phyloP scores from a whole-genome alignment of 1,284 basidiomycete genomes.

The Microbotryomycetes sp. region DNA sequence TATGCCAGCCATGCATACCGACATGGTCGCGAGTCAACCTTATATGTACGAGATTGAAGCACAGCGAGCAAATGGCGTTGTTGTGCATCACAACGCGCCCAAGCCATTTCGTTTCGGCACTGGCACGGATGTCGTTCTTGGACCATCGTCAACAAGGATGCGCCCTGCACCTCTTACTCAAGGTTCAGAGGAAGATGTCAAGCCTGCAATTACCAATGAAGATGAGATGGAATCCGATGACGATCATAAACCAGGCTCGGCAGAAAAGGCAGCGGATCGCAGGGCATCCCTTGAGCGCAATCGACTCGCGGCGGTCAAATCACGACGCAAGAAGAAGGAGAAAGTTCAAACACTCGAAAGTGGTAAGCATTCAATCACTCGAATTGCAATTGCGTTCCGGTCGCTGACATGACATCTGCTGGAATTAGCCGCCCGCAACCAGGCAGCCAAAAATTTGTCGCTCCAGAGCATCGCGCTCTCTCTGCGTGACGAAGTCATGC shows the following conservation, averaged over 20 bases:
- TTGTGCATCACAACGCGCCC: too few species aligned
- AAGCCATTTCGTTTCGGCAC: too few species aligned
- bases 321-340: constrained; percentile 32
- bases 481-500: constrained; percentile 23
- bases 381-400: background rate
- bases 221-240: too few species aligned
- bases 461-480: constrained; percentile 20
- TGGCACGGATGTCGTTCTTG: background rate
- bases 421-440: constrained; percentile 13
- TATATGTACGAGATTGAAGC: background rate
- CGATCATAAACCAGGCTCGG: too few species aligned
- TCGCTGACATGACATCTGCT: background rate
- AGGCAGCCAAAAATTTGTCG: constrained; percentile 11
- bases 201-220: too few species aligned
- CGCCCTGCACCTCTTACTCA: too few species aligned
- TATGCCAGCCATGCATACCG: background rate
- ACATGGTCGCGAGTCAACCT: background rate
- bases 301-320: constrained; percentile 30
- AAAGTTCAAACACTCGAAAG: constrained; percentile 19
- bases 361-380: constrained; percentile 2
- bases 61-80: too few species aligned
- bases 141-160: background rate
- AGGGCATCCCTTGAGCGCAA: constrained; percentile 25
- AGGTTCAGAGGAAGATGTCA: too few species aligned
- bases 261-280: background rate